Evolutionary conservation across 257 asterid genomes (phyloP), one percentile per base, ranked within the genome.

Genomic region (Lithospermum erythrorhizon): DNA sequence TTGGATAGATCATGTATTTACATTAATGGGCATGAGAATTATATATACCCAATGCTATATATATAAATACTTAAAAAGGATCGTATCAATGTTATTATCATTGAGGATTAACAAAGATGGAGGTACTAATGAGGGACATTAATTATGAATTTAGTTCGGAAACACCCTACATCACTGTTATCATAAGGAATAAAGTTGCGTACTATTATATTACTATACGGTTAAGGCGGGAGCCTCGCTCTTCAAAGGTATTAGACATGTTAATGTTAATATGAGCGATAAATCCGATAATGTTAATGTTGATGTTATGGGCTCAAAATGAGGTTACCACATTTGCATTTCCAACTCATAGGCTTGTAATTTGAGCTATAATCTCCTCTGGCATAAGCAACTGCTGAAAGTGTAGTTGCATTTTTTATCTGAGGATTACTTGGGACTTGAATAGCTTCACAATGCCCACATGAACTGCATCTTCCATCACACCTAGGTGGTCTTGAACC

Each of bases 311-410:
- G 97, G 66, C 83, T 82, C 82, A 87, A 79, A 58, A 90, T 81
- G 70, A 76, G 74, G 75, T 78, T 70, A 4, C 95, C 97, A 63
- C 97, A 90, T 80, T 87, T 90, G 73, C 97, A 87, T 75, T 90
- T 90, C 97, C 97, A 90, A 75, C 88, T 90, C 90, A 90, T 79
- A 21, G 97, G 97, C 88, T 90, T 90, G 97, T 90, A 87, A 64
- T 90, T 71, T 5, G 76, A 72, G 60, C 61, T 63, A 55, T 70
- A 71, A 48, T 56, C 64, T 14, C 65, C 76, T 62, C 72, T 74
- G 41, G 79, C 69, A 58, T 67, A 35, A 35, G 45, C 45, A 35
- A 35, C 13, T 35, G 69, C 54, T 9, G 72, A 59, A 25, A 64
- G 58, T 11, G 30, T 22, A 14, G 78, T 61, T n/a, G 69, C 60